Percentiles rank a stretch among this genome's conserved stretches.
phyloP scores from a whole-genome alignment of 2,329 filamentous ascomycete species.

The Daldinia sp. region DNA sequence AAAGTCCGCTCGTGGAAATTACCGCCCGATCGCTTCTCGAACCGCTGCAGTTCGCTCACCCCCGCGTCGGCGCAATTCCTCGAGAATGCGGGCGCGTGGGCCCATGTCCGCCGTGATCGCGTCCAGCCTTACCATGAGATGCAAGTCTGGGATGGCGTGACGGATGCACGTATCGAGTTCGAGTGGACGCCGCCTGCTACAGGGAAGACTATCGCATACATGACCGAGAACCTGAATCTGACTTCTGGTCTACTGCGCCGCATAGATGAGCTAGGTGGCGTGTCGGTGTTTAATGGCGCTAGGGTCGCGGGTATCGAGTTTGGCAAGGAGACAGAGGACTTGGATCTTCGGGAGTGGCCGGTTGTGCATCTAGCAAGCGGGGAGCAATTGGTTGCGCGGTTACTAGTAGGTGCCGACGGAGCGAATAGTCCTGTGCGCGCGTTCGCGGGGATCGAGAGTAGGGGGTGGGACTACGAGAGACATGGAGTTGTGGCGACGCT shows the following conservation, averaged over 20 bases:
- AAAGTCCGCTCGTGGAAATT: conserved; percentile 73
- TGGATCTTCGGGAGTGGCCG: conserved; percentile 88
- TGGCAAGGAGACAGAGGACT: conserved; percentile 71
- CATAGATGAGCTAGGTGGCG: conserved; percentile 72
- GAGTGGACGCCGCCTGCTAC: conserved; percentile 68
- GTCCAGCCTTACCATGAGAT: conserved; percentile 93
- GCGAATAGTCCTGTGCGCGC: conserved; percentile 91
- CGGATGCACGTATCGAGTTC: conserved; percentile 87
- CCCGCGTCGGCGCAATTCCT: conserved; percentile 87
- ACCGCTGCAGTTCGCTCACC: conserved; percentile 94
- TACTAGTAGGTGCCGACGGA: conserved; percentile 92
- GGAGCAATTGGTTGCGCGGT: conserved; percentile 75
- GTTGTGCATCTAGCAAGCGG: conserved; percentile 77
- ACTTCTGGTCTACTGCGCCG: conserved; percentile 78
- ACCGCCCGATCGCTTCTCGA: conserved; percentile 77
- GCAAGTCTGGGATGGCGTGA: conserved; percentile 98
- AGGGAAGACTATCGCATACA: conserved; percentile 83
- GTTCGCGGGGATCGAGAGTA: conserved; percentile 85
- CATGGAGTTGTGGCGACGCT: conserved; percentile 93
- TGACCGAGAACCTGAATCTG: conserved; percentile 94
- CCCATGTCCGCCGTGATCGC: conserved; percentile 73
- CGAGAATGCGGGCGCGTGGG: conserved; percentile 84
- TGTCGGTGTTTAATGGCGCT: conserved; percentile 77
- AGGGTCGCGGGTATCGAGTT: conserved; percentile 82
- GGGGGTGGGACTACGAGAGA: conserved; percentile 92